Evolutionary conservation across 2,329 filamentous ascomycete species (phyloP).

Genomic region (Orbilia ellipsospora): DNA sequence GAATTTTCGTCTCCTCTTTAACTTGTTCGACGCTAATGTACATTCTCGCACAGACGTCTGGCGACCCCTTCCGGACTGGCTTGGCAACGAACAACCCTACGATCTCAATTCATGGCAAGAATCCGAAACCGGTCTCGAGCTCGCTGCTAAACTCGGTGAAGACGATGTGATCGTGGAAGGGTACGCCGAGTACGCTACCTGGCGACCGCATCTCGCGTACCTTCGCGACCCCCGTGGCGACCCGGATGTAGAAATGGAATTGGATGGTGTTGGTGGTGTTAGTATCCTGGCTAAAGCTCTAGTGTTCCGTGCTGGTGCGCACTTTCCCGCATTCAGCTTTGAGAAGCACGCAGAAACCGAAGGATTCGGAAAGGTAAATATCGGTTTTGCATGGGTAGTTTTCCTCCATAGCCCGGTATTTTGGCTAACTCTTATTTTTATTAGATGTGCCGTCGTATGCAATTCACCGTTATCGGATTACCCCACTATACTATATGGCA

Average conservation of each 20-base stretch:
- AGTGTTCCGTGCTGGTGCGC: conserved; percentile 92
- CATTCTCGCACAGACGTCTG: conserved; percentile 77
- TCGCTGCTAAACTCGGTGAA: conserved; percentile 95
- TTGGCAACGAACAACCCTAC: conserved; percentile 97
- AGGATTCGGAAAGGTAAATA: conserved; percentile 91
- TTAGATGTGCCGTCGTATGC: conserved; percentile 99
- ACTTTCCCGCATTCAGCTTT: conserved; percentile 98
- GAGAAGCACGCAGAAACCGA: conserved; percentile 99
- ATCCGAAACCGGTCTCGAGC: conserved; percentile 91
- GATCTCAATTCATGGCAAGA: conserved; percentile 99
- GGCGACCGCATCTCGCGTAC: conserved; percentile 96
- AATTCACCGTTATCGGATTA: conserved; percentile 91
- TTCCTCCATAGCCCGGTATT: conserved; percentile 8
- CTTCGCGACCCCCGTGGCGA: conserved; percentile 96
- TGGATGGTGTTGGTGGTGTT: conserved; percentile 96
- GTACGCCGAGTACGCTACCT: conserved; percentile 98
- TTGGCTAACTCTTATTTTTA: conserved; percentile 68
- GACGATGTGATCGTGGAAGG: conserved; percentile 99
- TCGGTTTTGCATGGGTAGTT: background rate
- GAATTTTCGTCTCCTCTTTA: conserved; percentile 14
- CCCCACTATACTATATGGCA: conserved; percentile 99
- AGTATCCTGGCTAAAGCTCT: conserved; percentile 96
- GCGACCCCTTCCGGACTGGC: conserved; percentile 98
- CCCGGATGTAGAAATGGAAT: conserved; percentile 99
- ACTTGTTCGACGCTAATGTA: conserved; percentile 9